Evolutionary conservation across 2,329 filamentous ascomycete species (phyloP).

Genomic region (Didymella sp.): DNA sequence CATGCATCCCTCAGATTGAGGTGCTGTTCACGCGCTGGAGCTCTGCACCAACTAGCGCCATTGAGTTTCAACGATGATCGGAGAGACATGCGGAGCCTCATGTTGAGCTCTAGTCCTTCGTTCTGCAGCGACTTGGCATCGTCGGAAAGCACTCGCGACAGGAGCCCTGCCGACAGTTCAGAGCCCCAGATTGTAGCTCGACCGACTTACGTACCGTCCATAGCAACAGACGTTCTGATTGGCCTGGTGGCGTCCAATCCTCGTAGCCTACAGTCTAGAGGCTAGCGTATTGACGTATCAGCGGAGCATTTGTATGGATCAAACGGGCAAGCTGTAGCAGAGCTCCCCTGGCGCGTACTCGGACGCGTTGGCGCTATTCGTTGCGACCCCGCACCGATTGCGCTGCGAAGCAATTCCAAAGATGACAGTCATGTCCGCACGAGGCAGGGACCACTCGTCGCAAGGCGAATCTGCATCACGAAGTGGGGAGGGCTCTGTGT

Average conservation of each 20-base stretch:
- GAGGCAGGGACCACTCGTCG: slow-evolving; percentile 32
- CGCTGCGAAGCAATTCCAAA: slow-evolving; percentile 44
- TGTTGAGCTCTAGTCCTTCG: slow-evolving; percentile 2
- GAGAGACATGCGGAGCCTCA: neutral
- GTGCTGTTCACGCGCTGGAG: neutral
- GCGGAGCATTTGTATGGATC: slow-evolving; percentile 19
- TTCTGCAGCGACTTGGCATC: slow-evolving; percentile 10
- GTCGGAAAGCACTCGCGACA: slow-evolving; percentile 29
- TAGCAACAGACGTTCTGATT: slow-evolving; percentile 22
- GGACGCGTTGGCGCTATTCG: slow-evolving; percentile 41
- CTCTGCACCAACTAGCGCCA: neutral
- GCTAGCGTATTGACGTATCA: slow-evolving; percentile 24
- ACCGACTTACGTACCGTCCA: slow-evolving; percentile 30
- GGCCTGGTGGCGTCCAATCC: slow-evolving; percentile 11
- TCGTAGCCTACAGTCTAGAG: slow-evolving; percentile 17
- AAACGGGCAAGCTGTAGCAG: slow-evolving; percentile 21
- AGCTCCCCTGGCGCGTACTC: slow-evolving; percentile 30
- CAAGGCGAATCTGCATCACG: slow-evolving; percentile 31
- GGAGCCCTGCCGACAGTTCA: slow-evolving; percentile 17
- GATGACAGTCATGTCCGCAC: slow-evolving; percentile 39
- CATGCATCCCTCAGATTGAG: slow-evolving; percentile 10
- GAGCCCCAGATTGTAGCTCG: slow-evolving; percentile 17
- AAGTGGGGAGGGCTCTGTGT: slow-evolving; percentile 42
- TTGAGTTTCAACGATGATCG: neutral
- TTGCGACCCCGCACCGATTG: slow-evolving; percentile 46